Base-by-base conservation (phyloP, 1,284 basidiomycete genomes). In the Hortiboletus rubellus region DNA sequence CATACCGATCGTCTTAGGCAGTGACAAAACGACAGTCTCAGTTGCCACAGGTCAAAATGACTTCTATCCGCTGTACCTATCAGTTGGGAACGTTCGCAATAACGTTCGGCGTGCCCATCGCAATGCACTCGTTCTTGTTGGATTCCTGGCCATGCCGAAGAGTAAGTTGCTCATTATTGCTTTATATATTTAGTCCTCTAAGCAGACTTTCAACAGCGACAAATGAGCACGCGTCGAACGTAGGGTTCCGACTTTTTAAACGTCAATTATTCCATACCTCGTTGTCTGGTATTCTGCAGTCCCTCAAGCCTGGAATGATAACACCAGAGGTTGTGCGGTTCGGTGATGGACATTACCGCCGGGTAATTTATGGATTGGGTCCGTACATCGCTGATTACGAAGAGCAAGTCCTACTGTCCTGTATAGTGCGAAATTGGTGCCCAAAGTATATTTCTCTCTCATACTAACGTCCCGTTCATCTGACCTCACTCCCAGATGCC, bases 341-440 rank as follows among this genome's bases (percentile, higher is more conserved):
- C 7, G 33, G 36, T 0, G 49, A 60, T 41, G n/a, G 51, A 0
- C 27, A 54, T 11, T 60, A 50, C n/a, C 12, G 18, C 6, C 18
- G 5, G 1, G 34, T 36, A 6, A 37, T 56, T 3, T 56, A 41
- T 42, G 38, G 44, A 3, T 24, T 56, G 0, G 38, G 54, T 3
- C 51, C 51, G 1, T 61, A 61, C 8, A 61, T 61, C 11, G 54
- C 54, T 6, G 49, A 61, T 14, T 61, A 61, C 27, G 43, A 54
- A 14, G 52, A 61, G 8, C 58, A 61, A 15, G 59, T 51, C 0
- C 33, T 61, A 0, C 31, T 61, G 0, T 7, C 50, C 0, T 56
- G 59, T 9, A 54, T 61, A 1, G 48, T 60, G 1, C 33, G 15
- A 0, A 7, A n/a, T 5, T 55, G 54, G 49, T 55, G 54, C 40